Conservation (phyloP, 805 yeast genomes). For the Candida odintsovae region DNA sequence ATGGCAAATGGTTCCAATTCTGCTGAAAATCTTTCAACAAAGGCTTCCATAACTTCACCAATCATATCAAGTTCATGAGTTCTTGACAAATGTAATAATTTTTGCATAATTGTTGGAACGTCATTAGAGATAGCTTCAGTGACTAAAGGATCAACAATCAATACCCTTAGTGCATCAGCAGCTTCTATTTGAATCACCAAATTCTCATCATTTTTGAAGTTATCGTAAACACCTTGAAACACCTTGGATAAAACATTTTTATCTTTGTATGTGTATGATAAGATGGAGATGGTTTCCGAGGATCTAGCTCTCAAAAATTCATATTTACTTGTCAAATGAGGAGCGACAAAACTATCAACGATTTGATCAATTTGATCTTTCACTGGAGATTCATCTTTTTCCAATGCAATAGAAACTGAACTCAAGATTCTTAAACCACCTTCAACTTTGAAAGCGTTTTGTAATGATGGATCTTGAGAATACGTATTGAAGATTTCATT, state of each 20-base stretch:
- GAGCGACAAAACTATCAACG: conserved; percentile 59
- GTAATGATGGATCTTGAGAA: conserved; percentile 27
- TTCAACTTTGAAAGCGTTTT: conserved; percentile 62
- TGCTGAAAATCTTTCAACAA: conserved; percentile 81
- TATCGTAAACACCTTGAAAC: conserved; percentile 36
- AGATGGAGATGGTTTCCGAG: conserved; percentile 49
- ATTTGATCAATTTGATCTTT: conserved; percentile 62
- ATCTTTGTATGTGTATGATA: conserved; percentile 29
- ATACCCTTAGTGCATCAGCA: conserved; percentile 80
- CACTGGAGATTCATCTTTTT: conserved; percentile 47
- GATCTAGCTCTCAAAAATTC: conserved; percentile 75
- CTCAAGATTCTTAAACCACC: conserved; percentile 80
- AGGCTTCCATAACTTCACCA: conserved; percentile 90
- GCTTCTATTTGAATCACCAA: conserved; percentile 82
- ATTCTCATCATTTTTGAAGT: conserved; percentile 36
- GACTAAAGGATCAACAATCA: conserved; percentile 63
- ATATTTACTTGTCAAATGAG: conserved; percentile 55
- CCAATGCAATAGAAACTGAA: conserved; percentile 49
- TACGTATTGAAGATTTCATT: conserved; percentile 40
- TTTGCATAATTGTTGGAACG: conserved; percentile 79
- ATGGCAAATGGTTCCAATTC: conserved; percentile 86
- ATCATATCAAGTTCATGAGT: conserved; percentile 81
- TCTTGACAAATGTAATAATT: conserved; percentile 66
- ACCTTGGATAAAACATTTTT: conserved; percentile 32
- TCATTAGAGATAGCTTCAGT: conserved; percentile 62